Evolutionary conservation across 495 filamentous ascomycete genomes (phyloP), one percentile per base, ranked within the genome.

Genomic region (Penicillium angulare): DNA sequence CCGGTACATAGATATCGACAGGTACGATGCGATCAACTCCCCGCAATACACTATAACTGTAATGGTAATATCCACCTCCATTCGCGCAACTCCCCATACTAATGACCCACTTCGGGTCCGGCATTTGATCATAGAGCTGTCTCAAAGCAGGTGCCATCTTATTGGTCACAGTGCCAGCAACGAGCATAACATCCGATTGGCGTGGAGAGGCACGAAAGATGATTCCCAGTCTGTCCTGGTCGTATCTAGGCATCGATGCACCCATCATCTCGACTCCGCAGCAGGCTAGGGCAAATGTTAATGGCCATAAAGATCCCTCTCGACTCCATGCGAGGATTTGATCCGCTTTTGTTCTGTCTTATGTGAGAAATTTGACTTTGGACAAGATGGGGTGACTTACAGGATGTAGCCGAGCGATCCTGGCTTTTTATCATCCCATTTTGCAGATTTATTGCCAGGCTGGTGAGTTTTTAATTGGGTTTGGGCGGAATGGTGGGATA

Each of bases 251-350:
- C 22, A 91, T 92, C 23, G 92, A 96, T 15, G 96, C 78, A 69
- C 96, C 92, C 92, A 97, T 97, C 92, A 97, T 97, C 69, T 97
- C 92, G 53, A 97, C 77, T 69, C 92, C 92, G 73, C 92, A 97
- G 81, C 92, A 97, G 47, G 92, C 92, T 39, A 97, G 87, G 36
- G 92, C 92, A 74, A 97, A 97, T 17, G 92, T 97, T 89, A 97
- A 92, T 62, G 92, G 92, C 92, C 92, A 97, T 46, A 97, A 76
- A n/a, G 92, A 97, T 47, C 83, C 82, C 71, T 97, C 92, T 32
- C 92, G 90, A 26, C 87, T 89, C 92, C 92, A 97, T 74, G 96
- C 96, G 65, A 90, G 76, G 63, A 96, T 81, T 70, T 88, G 85
- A 70, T 97, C 92, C 59, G 96, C 27, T 7, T 7, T 31, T 31